Conservation (phyloP, 768 basidiomycete genomes). For the Podaxis sp. region DNA sequence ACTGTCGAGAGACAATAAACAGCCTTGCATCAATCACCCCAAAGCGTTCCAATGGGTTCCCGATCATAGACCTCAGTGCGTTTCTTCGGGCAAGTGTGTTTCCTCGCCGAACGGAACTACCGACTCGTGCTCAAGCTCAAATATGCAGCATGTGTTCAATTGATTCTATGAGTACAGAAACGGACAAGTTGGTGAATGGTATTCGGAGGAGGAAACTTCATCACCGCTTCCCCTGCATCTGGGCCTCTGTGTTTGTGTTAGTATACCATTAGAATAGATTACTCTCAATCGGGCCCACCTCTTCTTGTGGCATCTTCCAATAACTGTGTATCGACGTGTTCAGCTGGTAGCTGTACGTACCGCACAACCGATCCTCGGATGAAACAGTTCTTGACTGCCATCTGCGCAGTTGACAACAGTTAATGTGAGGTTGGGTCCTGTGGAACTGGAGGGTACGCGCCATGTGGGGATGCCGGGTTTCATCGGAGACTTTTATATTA, state of each 20-base stretch:
- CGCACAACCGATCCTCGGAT: conserved; percentile 98
- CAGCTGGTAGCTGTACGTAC: conserved; percentile 91
- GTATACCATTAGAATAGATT: background rate
- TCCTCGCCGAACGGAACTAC: background rate
- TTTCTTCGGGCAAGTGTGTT: background rate
- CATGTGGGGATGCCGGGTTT: conserved; percentile 96
- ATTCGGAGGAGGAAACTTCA: background rate
- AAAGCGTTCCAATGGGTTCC: background rate
- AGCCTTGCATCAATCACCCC: background rate
- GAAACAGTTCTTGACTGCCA: conserved; percentile 99
- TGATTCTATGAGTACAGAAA: background rate
- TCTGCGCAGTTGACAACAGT: conserved; percentile 40
- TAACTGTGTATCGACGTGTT: conserved; percentile 91
- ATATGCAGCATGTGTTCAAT: conserved; percentile 1
- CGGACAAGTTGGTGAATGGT: background rate
- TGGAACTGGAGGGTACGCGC: conserved; percentile 35
- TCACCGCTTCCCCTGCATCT: conserved; percentile 41
- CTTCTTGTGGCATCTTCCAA: conserved; percentile 95
- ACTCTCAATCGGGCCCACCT: conserved; percentile 46
- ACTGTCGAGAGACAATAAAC: background rate
- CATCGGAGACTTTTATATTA: conserved; percentile 88
- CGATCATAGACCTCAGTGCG: background rate
- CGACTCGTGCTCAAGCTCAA: background rate
- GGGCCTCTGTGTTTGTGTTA: conserved; percentile 34
- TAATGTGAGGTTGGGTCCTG: background rate